Conservation (phyloP, 768 basidiomycete species). For the Suillus alpinus region DNA sequence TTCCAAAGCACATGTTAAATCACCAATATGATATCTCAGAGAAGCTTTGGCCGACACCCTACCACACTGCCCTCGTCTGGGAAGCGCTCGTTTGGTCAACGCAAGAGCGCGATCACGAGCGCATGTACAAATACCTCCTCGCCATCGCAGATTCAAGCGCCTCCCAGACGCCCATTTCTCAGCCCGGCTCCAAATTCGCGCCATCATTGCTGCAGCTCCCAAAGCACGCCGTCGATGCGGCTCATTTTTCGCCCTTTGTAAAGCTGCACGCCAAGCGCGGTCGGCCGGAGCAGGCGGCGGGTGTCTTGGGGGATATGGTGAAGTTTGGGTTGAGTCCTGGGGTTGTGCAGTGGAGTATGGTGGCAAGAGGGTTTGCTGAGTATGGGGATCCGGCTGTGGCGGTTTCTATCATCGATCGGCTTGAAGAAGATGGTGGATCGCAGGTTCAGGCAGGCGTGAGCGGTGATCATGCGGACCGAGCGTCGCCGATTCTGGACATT, state of each 20-base stretch:
- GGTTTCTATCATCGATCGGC: constrained; percentile 38
- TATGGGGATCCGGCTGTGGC: constrained; percentile 34
- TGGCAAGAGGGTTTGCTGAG: constrained; percentile 46
- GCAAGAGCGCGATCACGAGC: constrained; percentile 21
- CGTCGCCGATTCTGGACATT: constrained; percentile 9
- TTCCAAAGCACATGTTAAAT: constrained; percentile 4
- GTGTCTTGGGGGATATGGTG: constrained; percentile 54
- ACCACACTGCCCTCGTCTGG: constrained; percentile 37
- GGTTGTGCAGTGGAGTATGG: constrained; percentile 47
- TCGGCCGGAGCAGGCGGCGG: constrained; percentile 32
- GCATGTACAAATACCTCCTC: constrained; percentile 47
- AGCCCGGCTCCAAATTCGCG: neutral
- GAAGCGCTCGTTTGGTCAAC: constrained; percentile 26
- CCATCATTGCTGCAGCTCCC: constrained; percentile 18
- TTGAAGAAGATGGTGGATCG: constrained; percentile 31
- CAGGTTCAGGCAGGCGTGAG: neutral
- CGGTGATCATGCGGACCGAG: neutral
- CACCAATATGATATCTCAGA: neutral
- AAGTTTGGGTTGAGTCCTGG: constrained; percentile 42
- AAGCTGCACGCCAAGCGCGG: constrained; percentile 32
- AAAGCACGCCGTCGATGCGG: constrained; percentile 30
- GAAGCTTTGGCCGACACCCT: constrained; percentile 30
- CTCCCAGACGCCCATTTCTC: neutral
- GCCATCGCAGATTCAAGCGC: constrained; percentile 9
- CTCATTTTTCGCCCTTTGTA: constrained; percentile 56